Percentiles rank a stretch among this genome's conserved stretches.
Conservation (phyloP, 1,284 basidiomycete species). For the Naganishia sp. region DNA sequence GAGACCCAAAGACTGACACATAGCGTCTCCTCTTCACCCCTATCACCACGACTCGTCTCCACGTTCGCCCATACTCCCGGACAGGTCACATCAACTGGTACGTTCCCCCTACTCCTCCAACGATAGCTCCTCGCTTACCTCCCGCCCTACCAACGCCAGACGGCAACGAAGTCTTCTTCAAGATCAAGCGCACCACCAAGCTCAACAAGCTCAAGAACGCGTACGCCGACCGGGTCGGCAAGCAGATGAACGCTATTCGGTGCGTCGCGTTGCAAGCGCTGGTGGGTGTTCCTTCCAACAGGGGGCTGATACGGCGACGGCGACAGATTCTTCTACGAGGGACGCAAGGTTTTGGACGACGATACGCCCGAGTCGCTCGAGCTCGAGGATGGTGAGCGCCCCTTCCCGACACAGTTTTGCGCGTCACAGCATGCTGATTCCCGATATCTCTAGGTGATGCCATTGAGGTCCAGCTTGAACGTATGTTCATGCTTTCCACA, state of each 20-base stretch:
- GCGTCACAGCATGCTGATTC: background rate
- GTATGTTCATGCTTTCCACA: slow-evolving; percentile 11
- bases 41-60: background rate
- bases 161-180: slow-evolving; percentile 74
- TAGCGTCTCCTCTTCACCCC: background rate
- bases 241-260: slow-evolving; percentile 82
- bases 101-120: background rate
- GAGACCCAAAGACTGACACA: background rate
- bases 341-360: slow-evolving; percentile 74
- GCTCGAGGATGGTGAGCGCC: slow-evolving; percentile 76
- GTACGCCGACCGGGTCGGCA: slow-evolving; percentile 90
- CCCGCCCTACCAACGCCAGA: slow-evolving; percentile 3
- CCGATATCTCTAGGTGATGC: slow-evolving; percentile 21
- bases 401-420: background rate
- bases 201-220: slow-evolving; percentile 84
- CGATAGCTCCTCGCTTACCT: background rate
- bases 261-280: slow-evolving; percentile 54
- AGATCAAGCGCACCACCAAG: slow-evolving; percentile 94
- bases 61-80: background rate
- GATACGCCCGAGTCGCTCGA: slow-evolving; percentile 80
- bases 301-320: slow-evolving; percentile 10
- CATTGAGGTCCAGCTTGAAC: slow-evolving; percentile 32
- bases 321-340: slow-evolving; percentile 81
- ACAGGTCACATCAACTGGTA: slow-evolving; percentile 33
- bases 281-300: background rate